phyloP scores from a whole-genome alignment of 768 basidiomycete species.

The Kwoniella sp. region DNA sequence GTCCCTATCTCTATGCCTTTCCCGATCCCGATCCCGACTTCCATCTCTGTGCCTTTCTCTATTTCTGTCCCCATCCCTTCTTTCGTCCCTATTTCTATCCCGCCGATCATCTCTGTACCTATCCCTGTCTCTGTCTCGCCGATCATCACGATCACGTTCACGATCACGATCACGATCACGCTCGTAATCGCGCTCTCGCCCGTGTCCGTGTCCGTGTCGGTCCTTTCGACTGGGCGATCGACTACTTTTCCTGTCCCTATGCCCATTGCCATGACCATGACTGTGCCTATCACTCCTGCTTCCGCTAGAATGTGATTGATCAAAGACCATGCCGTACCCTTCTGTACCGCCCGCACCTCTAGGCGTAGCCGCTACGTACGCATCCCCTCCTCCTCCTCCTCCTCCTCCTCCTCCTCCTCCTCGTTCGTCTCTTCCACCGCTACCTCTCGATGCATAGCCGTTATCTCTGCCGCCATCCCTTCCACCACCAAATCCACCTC shows the following conservation, averaged over 20 bases:
- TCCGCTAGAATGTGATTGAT: not conserved
- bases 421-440: conserved; percentile 21
- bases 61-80: not conserved
- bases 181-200: conserved; percentile 11
- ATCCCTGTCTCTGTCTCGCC: conserved; percentile 28
- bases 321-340: conserved; percentile 28
- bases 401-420: not conserved
- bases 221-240: conserved; percentile 21
- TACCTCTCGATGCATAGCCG: conserved; percentile 3
- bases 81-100: conserved; percentile 13
- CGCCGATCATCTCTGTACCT: conserved; percentile 5
- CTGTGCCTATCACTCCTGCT: conserved; percentile 4
- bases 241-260: conserved; percentile 15
- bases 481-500: conserved; percentile 15
- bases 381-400: not conserved
- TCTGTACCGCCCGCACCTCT: conserved; percentile 19
- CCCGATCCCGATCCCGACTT: not conserved
- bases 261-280: conserved; percentile 14
- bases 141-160: conserved; percentile 39
- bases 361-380: conserved; percentile 17
- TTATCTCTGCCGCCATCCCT: not conserved
- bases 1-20: conserved; percentile 4
- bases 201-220: conserved; percentile 29
- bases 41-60: not conserved
- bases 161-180: conserved; percentile 36